Conservation (phyloP, 306 rosid species). For the Glycyrrhiza uralensis region DNA sequence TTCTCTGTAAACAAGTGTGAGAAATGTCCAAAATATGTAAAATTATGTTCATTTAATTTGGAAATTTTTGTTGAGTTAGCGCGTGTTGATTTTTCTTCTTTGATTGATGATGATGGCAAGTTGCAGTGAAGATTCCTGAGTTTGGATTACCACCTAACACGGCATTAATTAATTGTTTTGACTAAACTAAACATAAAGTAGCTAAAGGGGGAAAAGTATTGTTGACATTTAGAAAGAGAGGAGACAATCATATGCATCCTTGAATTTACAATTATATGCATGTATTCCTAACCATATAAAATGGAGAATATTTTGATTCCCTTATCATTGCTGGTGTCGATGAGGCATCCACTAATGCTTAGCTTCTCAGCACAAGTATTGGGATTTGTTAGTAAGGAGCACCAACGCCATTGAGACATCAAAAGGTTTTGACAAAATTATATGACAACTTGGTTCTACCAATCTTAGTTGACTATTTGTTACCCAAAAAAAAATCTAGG, state of each 20-base stretch:
- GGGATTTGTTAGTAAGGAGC: too few species aligned
- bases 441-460: too few species aligned
- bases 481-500: too few species aligned
- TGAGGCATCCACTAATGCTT: slow-evolving; percentile 26
- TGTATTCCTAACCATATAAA: background rate
- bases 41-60: background rate
- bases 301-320: background rate
- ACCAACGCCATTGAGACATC: background rate
- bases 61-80: background rate
- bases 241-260: slow-evolving; percentile 24
- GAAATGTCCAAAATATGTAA: background rate
- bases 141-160: slow-evolving; percentile 39
- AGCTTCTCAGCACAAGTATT: background rate
- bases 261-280: background rate
- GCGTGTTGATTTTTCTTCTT: slow-evolving; percentile 24
- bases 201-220: slow-evolving; percentile 24
- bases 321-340: slow-evolving; percentile 17
- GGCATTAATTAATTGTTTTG: slow-evolving; percentile 28
- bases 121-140: slow-evolving; percentile 21
- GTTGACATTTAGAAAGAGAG: slow-evolving; percentile 37
- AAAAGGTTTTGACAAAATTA: background rate
- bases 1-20: slow-evolving; percentile 9
- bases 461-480: too few species aligned
- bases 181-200: slow-evolving; percentile 35
- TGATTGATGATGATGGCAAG: slow-evolving; percentile 4